Evolutionary conservation across 192 early-diverging fungal species (phyloP).

Genomic region (Rhizoclosmatium globosum): DNA sequence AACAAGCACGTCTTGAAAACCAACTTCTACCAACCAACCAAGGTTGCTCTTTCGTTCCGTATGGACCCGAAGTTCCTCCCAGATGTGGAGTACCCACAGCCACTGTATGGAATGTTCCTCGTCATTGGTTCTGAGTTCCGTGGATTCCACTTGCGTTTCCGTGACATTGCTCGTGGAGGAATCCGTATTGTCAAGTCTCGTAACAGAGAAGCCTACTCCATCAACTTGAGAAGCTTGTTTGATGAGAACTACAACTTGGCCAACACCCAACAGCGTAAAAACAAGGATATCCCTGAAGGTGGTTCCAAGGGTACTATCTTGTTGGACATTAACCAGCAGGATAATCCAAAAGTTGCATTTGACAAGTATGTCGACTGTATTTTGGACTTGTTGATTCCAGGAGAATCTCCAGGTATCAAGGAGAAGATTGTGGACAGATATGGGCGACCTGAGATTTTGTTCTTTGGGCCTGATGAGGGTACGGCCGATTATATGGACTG

Average conservation of each 20-base stretch:
- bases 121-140: constrained; percentile 98
- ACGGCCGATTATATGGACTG: constrained; percentile 99
- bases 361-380: constrained; percentile 98
- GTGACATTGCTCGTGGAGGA: constrained; percentile 97
- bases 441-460: constrained; percentile 94
- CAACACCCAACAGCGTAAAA: constrained; percentile 97
- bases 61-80: constrained; percentile 94
- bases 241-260: constrained; percentile 99
- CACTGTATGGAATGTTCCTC: constrained; percentile 93
- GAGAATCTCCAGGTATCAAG: constrained; percentile 95
- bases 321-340: constrained; percentile 91
- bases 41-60: constrained; percentile 99
- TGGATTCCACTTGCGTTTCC: constrained; percentile 98
- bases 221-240: constrained; percentile 95
- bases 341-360: constrained; percentile 93
- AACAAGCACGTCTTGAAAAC: constrained; percentile 99
- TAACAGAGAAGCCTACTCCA: constrained; percentile 95
- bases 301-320: constrained; percentile 99
- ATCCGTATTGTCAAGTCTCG: constrained; percentile 98
- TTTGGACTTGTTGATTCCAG: constrained; percentile 91
- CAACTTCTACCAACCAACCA: constrained; percentile 99
- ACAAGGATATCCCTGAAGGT: constrained; percentile 99
- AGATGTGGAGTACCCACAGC: constrained; percentile 90
- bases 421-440: constrained; percentile 92
- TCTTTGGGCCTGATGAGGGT: constrained; percentile 99